Evolutionary conservation across 495 filamentous ascomycete species (phyloP).

Genomic region (Aspergillus biplanus): DNA sequence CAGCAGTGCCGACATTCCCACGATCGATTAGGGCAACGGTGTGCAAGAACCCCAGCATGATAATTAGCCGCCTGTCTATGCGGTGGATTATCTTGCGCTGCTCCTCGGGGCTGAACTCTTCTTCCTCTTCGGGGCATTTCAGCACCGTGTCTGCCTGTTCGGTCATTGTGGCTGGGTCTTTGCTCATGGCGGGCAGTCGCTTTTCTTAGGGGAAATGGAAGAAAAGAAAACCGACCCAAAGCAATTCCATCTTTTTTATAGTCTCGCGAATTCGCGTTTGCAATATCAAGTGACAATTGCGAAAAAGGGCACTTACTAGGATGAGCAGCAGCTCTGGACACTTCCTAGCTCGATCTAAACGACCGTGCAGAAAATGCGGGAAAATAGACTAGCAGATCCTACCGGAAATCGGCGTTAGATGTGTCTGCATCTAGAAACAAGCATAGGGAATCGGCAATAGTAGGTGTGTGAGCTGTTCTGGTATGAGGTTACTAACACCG

Average conservation of each 20-base stretch:
- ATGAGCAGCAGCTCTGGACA: no score
- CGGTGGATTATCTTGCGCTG: conserved; percentile 28
- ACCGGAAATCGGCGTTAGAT: not conserved
- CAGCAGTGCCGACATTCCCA: conserved; percentile 22
- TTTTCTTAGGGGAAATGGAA: no score
- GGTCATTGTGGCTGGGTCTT: not conserved
- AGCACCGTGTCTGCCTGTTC: not conserved
- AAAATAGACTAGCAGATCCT: not conserved
- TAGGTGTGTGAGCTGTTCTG: not conserved
- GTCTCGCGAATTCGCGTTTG: not conserved
- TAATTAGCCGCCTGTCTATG: conserved; percentile 23
- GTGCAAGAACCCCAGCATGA: conserved; percentile 27
- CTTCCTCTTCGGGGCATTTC: conserved; percentile 21
- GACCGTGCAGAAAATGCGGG: not conserved
- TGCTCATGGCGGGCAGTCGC: no score
- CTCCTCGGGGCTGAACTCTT: conserved; percentile 15
- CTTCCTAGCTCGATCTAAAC: not conserved
- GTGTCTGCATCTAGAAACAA: not conserved
- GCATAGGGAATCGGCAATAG: not conserved
- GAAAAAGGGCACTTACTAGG: not conserved
- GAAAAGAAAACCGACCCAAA: no score
- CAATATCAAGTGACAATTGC: not conserved
- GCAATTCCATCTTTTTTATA: not conserved
- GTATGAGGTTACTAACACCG: not conserved
- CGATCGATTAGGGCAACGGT: conserved; percentile 27